Conservation (phyloP, 164 flowering plant genomes). For the Litsea cubeba region DNA sequence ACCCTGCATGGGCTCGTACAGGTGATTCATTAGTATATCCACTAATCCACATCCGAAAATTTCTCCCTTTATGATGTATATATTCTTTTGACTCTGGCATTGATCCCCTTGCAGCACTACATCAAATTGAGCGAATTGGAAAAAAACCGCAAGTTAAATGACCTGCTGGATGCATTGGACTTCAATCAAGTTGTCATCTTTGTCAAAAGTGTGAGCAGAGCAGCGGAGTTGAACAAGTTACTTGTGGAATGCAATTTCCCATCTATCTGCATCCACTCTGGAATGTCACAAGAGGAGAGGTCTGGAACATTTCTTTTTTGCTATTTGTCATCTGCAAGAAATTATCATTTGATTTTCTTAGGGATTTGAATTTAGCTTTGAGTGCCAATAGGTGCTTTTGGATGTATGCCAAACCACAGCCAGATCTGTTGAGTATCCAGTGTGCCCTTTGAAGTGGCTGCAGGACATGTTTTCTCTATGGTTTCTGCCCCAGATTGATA, state of each 20-base stretch:
- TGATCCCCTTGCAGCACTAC: constrained; percentile 63
- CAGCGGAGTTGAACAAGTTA: constrained; percentile 91
- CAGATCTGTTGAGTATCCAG: neutral
- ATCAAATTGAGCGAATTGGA: constrained; percentile 87
- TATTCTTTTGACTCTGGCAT: neutral
- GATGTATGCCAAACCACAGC: neutral
- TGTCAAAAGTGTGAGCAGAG: constrained; percentile 91
- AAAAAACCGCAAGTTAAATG: constrained; percentile 95
- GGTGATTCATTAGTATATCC: constrained; percentile 36
- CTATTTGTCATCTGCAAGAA: neutral
- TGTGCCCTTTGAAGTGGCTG: no score
- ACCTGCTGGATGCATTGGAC: constrained; percentile 96
- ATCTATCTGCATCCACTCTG: constrained; percentile 97
- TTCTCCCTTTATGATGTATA: neutral
- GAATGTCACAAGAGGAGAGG: constrained; percentile 99
- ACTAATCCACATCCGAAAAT: neutral
- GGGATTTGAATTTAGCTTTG: neutral
- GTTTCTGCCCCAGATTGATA: no score
- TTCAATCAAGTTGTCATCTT: constrained; percentile 98
- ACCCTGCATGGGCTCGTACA: constrained; percentile 99
- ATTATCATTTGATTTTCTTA: neutral
- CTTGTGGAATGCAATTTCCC: constrained; percentile 97
- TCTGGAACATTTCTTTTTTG: constrained; percentile 7
- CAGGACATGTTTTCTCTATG: no score
- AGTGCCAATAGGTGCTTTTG: neutral